Base-by-base conservation (phyloP, 805 yeast species). In the Jamesozyma gamospora region DNA sequence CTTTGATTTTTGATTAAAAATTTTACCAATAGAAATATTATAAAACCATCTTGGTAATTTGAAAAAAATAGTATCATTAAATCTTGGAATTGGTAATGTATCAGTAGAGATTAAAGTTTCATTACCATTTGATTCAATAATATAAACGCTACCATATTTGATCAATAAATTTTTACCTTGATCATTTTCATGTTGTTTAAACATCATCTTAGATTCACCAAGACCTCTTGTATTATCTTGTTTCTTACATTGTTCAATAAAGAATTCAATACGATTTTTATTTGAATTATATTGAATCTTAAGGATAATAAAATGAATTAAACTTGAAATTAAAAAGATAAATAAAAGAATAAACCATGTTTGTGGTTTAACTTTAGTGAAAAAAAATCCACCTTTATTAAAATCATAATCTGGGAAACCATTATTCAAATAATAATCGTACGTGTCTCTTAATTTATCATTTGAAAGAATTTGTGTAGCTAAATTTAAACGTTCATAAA, bases 341-440 rank as follows among this genome's bases (percentile, higher is more conserved):
- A 81, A 65, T 3, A 64, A 48, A 2, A 78, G 30, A 0, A 82
- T 74, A 36, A 76, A 10, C 70, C 48, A 26, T 72, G 55, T 30
- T 81, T 80, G 17, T 87, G 96, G 52, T 80, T 73, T 70, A 69
- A 86, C 59, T 71, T 53, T 74, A 56, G 57, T 81, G 75, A 46
- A 68, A 67, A 66, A 82, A 75, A 39, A 61, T 2, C 65, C 64
- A 45, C 65, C 65, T 46, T 75, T 84, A 16, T 77, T 70, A 13
- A 78, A 84, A 42, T 77, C 77, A 73, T 82, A 85, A 45, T 71
- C 69, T 6, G 98, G 97, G 63, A 92, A 90, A 7, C 97, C 96
- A 49, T 75, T 72, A 32, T 74, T 67, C 39, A 83, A 66, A 62
- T 84, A 92, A 59, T 76, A 87, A 60, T 92, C 97, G 59, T 92